Base-by-base conservation (phyloP, 768 basidiomycete genomes). In the Tricholoma bakamatsutake region DNA sequence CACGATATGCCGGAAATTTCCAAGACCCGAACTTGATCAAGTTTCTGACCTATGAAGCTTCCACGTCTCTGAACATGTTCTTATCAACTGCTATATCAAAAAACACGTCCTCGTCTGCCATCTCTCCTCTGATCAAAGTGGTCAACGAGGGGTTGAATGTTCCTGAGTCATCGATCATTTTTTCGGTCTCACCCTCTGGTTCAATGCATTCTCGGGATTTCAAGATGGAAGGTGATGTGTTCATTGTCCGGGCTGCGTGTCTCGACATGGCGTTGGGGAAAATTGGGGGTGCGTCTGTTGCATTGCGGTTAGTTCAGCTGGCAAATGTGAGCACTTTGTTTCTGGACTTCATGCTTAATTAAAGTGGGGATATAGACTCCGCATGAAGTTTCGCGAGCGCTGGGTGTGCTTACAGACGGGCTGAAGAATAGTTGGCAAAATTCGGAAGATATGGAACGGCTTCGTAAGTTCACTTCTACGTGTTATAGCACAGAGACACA, bases 381-480 rank as follows among this genome's bases (percentile, higher is more conserved):
- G 0, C 88, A 90, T 58, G 91, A 94, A 61, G 62, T 96, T 2
- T 88, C 88, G 0, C 74, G 85, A 13, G 79, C 90, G 0, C 68
- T 94, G 5, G 74, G 84, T 3, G 81, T 94, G 27, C 69, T 96
- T 18, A 79, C 82, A 8, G 92, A 95, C 61, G 82, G 88, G 2
- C 67, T 97, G 45, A 82, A 82, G 59, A 86, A 88, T 61, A 90
- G 83, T 62, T 98, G 95, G 95, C 83, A 90, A 63, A 93, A 92
- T 63, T 94, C 90, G 34, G 94, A 95, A 65, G 95, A 97, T 61
- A 93, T 95, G 87, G 94, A 96, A 65, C 77, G 87, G 33, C 71
- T 93, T 53, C 83, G 93, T 93, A 62, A 63, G 87, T 76, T 11
- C 12, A 39, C 51, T n/a, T n/a, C 46, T 8, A 24, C 21, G 11